Conservation (phyloP, 139 green algal genomes). For the Tetraselmis chui region DNA sequence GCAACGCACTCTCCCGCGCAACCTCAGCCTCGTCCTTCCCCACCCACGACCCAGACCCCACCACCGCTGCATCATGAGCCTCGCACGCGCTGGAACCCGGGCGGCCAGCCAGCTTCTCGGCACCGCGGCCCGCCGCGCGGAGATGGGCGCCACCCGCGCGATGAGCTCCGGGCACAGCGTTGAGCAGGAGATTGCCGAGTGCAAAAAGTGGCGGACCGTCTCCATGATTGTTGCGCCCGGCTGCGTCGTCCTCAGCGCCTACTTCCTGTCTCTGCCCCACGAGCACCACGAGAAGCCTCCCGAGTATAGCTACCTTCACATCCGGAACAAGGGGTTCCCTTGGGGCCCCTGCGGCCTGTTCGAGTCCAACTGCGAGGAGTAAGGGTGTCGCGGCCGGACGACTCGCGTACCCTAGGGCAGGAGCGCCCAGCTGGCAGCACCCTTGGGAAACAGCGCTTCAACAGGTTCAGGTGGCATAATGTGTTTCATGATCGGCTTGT, state of each 20-base stretch:
- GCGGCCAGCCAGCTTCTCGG: not conserved
- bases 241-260: constrained; percentile 6
- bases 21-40: too few relatives aligned
- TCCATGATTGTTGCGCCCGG: constrained; percentile 14
- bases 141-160: not conserved
- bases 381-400: too few relatives aligned
- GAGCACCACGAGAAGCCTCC: constrained; percentile 7
- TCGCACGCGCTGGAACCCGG: not conserved
- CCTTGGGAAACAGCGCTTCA: too few relatives aligned
- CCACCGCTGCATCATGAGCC: too few relatives aligned
- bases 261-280: constrained; percentile 12
- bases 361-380: not conserved
- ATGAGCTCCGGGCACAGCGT: not conserved
- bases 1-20: too few relatives aligned
- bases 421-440: too few relatives aligned
- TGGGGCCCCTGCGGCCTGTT: constrained; percentile 25
- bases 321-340: constrained; percentile 20
- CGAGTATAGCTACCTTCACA: constrained; percentile 19
- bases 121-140: too few relatives aligned
- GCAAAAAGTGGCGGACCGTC: constrained; percentile 23
- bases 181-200: constrained; percentile 4
- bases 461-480: too few relatives aligned
- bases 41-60: too few relatives aligned
- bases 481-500: too few relatives aligned
- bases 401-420: too few relatives aligned